phyloP scores from a whole-genome alignment of 148 eudicot genomes.

The Oxyria digyna region DNA sequence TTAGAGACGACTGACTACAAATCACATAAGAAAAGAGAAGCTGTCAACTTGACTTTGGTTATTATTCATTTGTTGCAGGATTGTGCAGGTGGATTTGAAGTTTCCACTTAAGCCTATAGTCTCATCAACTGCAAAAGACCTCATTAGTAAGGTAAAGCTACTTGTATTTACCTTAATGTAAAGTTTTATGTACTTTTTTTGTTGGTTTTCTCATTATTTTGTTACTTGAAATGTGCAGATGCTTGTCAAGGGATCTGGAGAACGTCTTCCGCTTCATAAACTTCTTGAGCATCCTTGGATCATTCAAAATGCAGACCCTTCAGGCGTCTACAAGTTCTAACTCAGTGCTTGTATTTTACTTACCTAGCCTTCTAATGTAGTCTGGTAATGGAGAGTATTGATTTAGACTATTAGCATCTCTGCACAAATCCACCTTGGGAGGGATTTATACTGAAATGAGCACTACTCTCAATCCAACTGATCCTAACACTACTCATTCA shows the following conservation, averaged over 20 bases:
- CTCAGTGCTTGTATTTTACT: no score
- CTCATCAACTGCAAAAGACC: slow-evolving; percentile 81
- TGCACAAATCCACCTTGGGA: no score
- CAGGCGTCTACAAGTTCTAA: slow-evolving; percentile 54
- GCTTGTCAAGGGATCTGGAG: slow-evolving; percentile 84
- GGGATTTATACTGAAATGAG: no score
- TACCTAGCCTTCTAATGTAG: no score
- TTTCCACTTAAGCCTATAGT: slow-evolving; percentile 75
- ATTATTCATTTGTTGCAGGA: slow-evolving; percentile 30
- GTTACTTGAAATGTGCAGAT: slow-evolving; percentile 30
- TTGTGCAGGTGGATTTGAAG: slow-evolving; percentile 73
- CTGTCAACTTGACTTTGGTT: no score
- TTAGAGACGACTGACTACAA: slow-evolving; percentile 4
- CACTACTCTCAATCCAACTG: no score
- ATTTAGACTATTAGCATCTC: no score
- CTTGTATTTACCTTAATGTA: not conserved
- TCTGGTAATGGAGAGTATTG: no score
- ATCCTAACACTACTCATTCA: no score
- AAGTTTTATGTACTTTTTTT: not conserved
- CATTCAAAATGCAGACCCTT: slow-evolving; percentile 81
- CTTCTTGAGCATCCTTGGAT: slow-evolving; percentile 96
- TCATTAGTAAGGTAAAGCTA: slow-evolving; percentile 49
- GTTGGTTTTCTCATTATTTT: not conserved
- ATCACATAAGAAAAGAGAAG: no score
- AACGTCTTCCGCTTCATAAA: slow-evolving; percentile 80